Evolutionary conservation across 306 rosid species (phyloP).

Genomic region (apple (Malus domestica)): ASM211411v1 NC_041792.1:1571001-1571500

Average conservation of each 20-base stretch:
- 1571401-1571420: background rate
- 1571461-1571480: slow-evolving; percentile 4
- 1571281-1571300: slow-evolving; percentile 13
- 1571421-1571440: slow-evolving; percentile 1
- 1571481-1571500: slow-evolving; percentile 56
- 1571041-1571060: background rate
- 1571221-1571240: slow-evolving; percentile 64
- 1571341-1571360: slow-evolving; percentile 57
- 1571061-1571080: background rate
- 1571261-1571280: slow-evolving; percentile 15
- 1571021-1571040: no score
- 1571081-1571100: background rate
- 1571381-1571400: slow-evolving; percentile 61
- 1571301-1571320: slow-evolving; percentile 22
- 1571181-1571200: slow-evolving; percentile 17
- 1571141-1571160: background rate
- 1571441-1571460: background rate
- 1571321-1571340: slow-evolving; percentile 24
- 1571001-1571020: background rate
- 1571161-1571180: background rate
- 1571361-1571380: slow-evolving; percentile 88
- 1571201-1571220: slow-evolving; percentile 89
- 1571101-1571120: background rate
- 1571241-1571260: slow-evolving; percentile 21
- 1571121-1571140: background rate